Conservation (phyloP, 148 eudicot genomes). For the Amaranthus palmeri region DNA sequence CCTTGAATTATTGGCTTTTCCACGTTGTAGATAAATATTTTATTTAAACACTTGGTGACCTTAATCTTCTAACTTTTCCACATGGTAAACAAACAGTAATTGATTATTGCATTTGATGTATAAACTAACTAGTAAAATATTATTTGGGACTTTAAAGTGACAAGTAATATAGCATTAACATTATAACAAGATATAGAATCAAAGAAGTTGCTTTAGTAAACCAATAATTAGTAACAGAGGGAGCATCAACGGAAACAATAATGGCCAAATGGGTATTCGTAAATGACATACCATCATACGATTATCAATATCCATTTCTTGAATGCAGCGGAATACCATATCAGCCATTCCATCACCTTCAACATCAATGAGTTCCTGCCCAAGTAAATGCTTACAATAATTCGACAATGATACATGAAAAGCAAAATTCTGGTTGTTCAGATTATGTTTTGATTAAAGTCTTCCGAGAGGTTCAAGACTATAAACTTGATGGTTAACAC, state of each 20-base stretch:
- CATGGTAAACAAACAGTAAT: not conserved
- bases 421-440: not conserved
- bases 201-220: not conserved
- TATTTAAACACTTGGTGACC: too few relatives aligned
- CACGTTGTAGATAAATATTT: too few relatives aligned
- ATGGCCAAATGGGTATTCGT: not conserved
- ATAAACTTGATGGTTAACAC: too few relatives aligned
- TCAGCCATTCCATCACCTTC: constrained; percentile 99
- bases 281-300: constrained; percentile 74
- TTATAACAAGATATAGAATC: not conserved
- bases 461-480: not conserved
- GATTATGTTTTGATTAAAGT: not conserved
- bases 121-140: not conserved
- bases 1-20: too few relatives aligned
- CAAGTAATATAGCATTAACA: not conserved
- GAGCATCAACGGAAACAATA: constrained; percentile 2
- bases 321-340: constrained; percentile 97
- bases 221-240: not conserved
- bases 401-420: constrained; percentile 1
- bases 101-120: not conserved
- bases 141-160: not conserved
- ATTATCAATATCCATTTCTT: constrained; percentile 98
- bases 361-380: constrained; percentile 94
- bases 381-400: constrained; percentile 17
- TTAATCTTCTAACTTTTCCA: too few relatives aligned